A percentile compares a stretch with the other conserved stretches of the same genome.
phyloP scores from a whole-genome alignment of 805 yeast species.

The Kluyveromyces wickerhamii region DNA sequence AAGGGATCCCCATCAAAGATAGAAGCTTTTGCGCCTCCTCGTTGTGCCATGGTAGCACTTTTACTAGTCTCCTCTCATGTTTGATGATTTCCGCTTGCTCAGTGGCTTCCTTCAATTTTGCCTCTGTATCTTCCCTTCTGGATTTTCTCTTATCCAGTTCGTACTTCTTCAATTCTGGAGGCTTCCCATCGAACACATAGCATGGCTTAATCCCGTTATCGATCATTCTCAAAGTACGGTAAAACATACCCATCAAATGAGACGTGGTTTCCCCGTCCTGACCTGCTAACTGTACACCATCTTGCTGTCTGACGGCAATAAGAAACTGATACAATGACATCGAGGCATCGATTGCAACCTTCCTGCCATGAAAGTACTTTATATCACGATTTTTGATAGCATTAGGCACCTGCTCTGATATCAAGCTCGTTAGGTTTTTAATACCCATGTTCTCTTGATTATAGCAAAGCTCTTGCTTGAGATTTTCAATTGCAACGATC shows the following conservation, averaged over 20 bases:
- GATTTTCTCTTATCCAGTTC: slow-evolving; percentile 81
- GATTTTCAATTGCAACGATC: too few species aligned
- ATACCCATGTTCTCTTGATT: slow-evolving; percentile 45
- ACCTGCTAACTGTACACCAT: slow-evolving; percentile 85
- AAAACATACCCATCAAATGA: slow-evolving; percentile 94
- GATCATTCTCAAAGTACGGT: slow-evolving; percentile 82
- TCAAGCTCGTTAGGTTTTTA: slow-evolving; percentile 76
- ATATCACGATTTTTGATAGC: slow-evolving; percentile 74
- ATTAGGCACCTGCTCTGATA: slow-evolving; percentile 82
- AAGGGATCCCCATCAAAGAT: slow-evolving; percentile 91
- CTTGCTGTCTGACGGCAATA: slow-evolving; percentile 93
- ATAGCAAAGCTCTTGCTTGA: too few species aligned
- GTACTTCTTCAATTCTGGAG: slow-evolving; percentile 89
- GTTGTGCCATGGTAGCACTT: slow-evolving; percentile 83
- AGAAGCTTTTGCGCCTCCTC: slow-evolving; percentile 84
- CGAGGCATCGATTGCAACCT: slow-evolving; percentile 94
- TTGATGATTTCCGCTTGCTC: slow-evolving; percentile 70
- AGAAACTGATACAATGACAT: slow-evolving; percentile 95
- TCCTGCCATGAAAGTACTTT: slow-evolving; percentile 82
- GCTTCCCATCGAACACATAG: slow-evolving; percentile 96
- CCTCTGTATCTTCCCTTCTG: slow-evolving; percentile 75
- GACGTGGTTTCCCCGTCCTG: slow-evolving; percentile 90
- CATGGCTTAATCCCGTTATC: slow-evolving; percentile 94
- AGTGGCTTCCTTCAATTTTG: slow-evolving; percentile 62
- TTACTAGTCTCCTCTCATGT: slow-evolving; percentile 75